Conservation (phyloP, 1,139 yeast species). For the Lodderomyces margitis region DNA sequence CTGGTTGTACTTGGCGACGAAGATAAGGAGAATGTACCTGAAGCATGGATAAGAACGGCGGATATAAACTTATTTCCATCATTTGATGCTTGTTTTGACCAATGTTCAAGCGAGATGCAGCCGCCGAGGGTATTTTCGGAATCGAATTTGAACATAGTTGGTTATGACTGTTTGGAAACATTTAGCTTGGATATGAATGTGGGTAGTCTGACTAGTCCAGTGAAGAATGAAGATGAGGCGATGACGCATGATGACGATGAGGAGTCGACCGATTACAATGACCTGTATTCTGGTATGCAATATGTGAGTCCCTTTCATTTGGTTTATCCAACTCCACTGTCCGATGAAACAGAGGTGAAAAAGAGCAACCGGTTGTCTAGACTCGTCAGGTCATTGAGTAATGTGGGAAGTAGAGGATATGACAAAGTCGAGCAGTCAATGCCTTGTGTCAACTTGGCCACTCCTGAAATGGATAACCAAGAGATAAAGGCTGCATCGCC, state of each 20-base stretch:
- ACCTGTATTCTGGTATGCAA: constrained; percentile 1
- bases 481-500: constrained; percentile 2
- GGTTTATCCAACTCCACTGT: constrained; percentile 3
- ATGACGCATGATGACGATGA: neutral
- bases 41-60: neutral
- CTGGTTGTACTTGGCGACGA: neutral
- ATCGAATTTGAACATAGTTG: neutral
- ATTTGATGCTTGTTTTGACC: constrained; percentile 3
- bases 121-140: constrained; percentile 2
- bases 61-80: constrained; percentile 1
- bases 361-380: neutral
- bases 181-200: constrained; percentile 1
- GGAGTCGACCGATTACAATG: neutral
- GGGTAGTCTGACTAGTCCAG: neutral
- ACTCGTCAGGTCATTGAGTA: constrained; percentile 7
- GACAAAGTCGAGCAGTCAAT: constrained; percentile 4
- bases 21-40: constrained; percentile 3
- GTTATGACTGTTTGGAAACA: neutral
- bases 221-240: neutral
- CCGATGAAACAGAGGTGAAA: neutral
- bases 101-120: neutral
- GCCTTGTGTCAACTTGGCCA: too few species aligned
- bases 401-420: constrained; percentile 6
- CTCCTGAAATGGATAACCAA: neutral
- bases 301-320: constrained; percentile 9